Conservation (phyloP, 345 rosid genomes). For the Eucalyptus cloeziana region DNA sequence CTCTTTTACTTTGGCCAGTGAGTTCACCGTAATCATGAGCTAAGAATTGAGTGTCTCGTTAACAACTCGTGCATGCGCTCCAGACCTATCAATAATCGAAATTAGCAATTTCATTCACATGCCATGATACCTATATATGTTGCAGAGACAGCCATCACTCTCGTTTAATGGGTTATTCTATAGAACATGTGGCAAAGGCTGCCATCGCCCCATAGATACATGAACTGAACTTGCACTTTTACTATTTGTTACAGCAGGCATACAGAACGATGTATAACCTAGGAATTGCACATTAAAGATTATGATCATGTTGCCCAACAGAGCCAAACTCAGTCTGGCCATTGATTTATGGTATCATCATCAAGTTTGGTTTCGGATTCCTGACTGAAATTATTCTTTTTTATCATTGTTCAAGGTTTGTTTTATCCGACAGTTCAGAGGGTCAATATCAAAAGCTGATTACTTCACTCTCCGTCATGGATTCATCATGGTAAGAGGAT, state of each 20-base stretch:
- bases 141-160: background rate
- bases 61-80: background rate
- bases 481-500: background rate
- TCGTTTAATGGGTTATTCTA: background rate
- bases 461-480: background rate
- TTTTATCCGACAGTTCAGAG: background rate
- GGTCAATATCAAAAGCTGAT: background rate
- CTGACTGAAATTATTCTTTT: background rate
- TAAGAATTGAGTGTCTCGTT: background rate
- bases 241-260: background rate
- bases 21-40: background rate
- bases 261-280: background rate
- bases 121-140: background rate
- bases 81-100: background rate
- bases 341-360: background rate
- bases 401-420: background rate
- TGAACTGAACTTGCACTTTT: background rate
- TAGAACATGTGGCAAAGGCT: background rate
- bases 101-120: background rate
- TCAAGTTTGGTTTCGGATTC: background rate
- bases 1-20: slow-evolving; percentile 10
- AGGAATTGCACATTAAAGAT: background rate
- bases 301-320: background rate
- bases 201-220: background rate
- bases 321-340: background rate